Percentiles rank a stretch among this genome's conserved stretches.
phyloP scores from a whole-genome alignment of 352 stramenopile genomes.

The Globisporangium polare region DNA sequence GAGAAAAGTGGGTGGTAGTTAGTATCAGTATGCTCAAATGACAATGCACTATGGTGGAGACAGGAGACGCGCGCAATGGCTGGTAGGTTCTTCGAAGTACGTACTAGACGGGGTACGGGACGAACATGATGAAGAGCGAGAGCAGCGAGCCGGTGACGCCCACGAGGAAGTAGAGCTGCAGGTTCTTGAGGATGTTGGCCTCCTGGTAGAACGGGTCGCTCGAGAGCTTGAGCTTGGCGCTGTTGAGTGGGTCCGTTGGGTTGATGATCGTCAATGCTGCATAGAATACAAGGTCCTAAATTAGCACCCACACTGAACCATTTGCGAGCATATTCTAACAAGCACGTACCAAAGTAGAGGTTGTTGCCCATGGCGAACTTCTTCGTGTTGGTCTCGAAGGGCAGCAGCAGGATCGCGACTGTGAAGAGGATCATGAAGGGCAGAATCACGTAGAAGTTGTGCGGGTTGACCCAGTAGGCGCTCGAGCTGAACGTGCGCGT shows the following conservation, averaged over 20 bases:
- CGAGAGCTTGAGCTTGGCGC: conserved; percentile 29
- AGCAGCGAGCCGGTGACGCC: conserved; percentile 47
- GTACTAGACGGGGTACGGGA: conserved; percentile 65
- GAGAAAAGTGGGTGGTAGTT: background rate
- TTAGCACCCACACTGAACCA: background rate
- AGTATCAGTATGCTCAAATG: background rate
- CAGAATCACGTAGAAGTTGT: conserved; percentile 44
- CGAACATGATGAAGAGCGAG: conserved; percentile 46
- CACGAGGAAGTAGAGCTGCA: conserved; percentile 46
- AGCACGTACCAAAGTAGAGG: conserved; percentile 43
- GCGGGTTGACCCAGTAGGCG: conserved; percentile 47
- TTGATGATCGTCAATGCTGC: conserved; percentile 67
- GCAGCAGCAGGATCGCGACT: conserved; percentile 43
- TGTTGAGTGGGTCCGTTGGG: conserved; percentile 33
- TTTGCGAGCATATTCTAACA: background rate
- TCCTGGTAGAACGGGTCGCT: conserved; percentile 32
- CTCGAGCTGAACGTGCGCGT: conserved; percentile 40
- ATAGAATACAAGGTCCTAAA: background rate
- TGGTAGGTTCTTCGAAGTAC: conserved; percentile 10
- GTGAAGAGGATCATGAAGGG: conserved; percentile 64
- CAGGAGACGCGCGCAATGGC: background rate
- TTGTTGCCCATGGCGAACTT: conserved; percentile 71
- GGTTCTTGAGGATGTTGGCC: conserved; percentile 45
- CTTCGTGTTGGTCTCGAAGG: conserved; percentile 56
- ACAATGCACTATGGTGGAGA: background rate